phyloP scores from a whole-genome alignment of 129 eudicot genomes.

The Chrysanthemum lavandulifolium region DNA sequence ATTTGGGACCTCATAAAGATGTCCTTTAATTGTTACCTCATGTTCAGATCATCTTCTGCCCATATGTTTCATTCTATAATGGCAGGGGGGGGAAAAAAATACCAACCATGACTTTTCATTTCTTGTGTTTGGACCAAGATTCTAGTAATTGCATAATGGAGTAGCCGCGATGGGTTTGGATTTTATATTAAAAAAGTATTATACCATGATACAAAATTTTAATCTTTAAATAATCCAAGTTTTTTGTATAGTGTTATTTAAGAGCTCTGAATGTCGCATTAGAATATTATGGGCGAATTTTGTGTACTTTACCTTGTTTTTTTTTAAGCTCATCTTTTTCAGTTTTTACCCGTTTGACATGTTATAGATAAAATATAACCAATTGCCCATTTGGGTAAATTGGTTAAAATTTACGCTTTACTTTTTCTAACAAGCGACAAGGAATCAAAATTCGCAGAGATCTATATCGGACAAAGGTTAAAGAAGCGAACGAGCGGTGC shows the following conservation, averaged over 20 bases:
- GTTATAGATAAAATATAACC: neutral
- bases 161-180: too few species aligned
- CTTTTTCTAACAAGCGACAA: neutral
- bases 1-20: too few species aligned
- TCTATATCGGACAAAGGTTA: conserved; percentile 82
- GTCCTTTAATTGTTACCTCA: too few species aligned
- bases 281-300: neutral
- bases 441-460: conserved; percentile 53
- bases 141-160: too few species aligned
- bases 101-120: too few species aligned
- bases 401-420: neutral
- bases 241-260: neutral
- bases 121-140: too few species aligned
- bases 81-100: too few species aligned
- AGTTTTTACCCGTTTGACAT: neutral
- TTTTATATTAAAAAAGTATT: too few species aligned
- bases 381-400: neutral
- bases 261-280: neutral
- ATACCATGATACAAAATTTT: too few species aligned
- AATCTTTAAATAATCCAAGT: too few species aligned
- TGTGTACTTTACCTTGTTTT: neutral
- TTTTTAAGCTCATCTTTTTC: neutral
- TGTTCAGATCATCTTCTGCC: neutral
- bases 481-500: conserved; percentile 80
- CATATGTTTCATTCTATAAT: too few species aligned